Evolutionary conservation across 768 basidiomycete species (phyloP).

Genomic region (Phylloporus sp.): DNA sequence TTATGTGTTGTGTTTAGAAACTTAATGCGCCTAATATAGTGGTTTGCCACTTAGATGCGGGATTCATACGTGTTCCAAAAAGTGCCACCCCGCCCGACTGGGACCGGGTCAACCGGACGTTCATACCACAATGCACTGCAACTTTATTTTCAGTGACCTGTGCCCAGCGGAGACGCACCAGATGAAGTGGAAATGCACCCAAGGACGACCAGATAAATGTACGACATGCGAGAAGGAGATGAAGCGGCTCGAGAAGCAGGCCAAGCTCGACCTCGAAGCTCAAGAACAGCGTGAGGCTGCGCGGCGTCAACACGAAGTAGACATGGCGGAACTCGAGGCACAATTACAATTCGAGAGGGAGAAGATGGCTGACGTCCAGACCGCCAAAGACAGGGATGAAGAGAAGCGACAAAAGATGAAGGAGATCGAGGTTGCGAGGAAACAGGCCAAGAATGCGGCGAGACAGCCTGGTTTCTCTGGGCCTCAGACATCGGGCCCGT

Average conservation of each 20-base stretch:
- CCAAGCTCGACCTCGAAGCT: conserved; percentile 36
- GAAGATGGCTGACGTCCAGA: neutral
- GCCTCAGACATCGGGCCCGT: neutral
- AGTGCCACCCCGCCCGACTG: conserved; percentile 54
- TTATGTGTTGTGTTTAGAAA: neutral
- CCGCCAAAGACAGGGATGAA: neutral
- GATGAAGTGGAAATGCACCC: conserved; percentile 41
- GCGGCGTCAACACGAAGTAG: conserved; percentile 36
- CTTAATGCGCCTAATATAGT: conserved; percentile 30
- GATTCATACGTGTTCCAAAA: conserved; percentile 52
- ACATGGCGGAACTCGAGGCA: neutral
- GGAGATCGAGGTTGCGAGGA: neutral
- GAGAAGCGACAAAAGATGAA: neutral
- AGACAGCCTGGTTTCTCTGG: neutral
- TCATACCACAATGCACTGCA: conserved; percentile 39
- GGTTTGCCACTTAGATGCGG: conserved; percentile 46
- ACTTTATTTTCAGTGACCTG: conserved; percentile 29
- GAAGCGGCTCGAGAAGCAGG: conserved; percentile 39
- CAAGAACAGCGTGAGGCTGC: conserved; percentile 45
- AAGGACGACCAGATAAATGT: conserved; percentile 38
- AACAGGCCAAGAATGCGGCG: neutral
- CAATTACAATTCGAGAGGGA: neutral
- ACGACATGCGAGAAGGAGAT: conserved; percentile 43
- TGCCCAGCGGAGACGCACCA: conserved; percentile 46
- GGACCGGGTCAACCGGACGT: conserved; percentile 40